Base-by-base conservation (phyloP, 768 basidiomycete genomes). In the Mycena vulgaris region DNA sequence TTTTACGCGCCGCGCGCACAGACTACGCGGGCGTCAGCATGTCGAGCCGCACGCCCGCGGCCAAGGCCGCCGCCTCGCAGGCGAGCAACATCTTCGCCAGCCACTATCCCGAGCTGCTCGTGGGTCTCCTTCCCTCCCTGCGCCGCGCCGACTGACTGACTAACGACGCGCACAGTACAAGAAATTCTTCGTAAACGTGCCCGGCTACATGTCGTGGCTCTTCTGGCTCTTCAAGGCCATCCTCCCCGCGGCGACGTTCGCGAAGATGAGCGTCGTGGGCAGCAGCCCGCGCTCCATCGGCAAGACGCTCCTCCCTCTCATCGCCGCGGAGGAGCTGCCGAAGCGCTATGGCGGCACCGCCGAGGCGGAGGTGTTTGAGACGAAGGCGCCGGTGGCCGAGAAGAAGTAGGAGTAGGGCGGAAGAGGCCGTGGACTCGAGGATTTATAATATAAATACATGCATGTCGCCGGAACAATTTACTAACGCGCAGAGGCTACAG, bases 171-270 rank as follows among this genome's bases (percentile, higher is more conserved):
- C 68, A 25, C 70, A 93, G 92, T 86, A 88, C 75, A 87, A 86
- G 77, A 95, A 95, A 78, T 93, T 91, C 82, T 95, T 95, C 76
- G 85, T 95, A 75, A 94, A 93, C 74, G 93, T 95, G 16, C 94
- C 94, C 0, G 87, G 88, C 2, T 75, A 93, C 66, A 84, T 95
- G 73, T 87, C 90, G 45, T 95, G 94, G 93, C 86, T 95, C 68
- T 95, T 94, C 82, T 95, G 94, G 94, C 72, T 85, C 19, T 95
- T 95, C 85, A 95, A 92, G 77, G 87, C 93, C 0, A 77, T 95
- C 70, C 78, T 95, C 17, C 88, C 94, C 2, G 79, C 92, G 9
- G 87, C 87, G 31, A 95, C 94, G n/a, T 77, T 93, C 37, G 90
- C 91, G 10, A 95, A 95, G 85, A 93, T 95, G 92, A 82, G 84